Conservation (phyloP, 179 eudicot genomes). For the Heliamphora pulchella region DNA sequence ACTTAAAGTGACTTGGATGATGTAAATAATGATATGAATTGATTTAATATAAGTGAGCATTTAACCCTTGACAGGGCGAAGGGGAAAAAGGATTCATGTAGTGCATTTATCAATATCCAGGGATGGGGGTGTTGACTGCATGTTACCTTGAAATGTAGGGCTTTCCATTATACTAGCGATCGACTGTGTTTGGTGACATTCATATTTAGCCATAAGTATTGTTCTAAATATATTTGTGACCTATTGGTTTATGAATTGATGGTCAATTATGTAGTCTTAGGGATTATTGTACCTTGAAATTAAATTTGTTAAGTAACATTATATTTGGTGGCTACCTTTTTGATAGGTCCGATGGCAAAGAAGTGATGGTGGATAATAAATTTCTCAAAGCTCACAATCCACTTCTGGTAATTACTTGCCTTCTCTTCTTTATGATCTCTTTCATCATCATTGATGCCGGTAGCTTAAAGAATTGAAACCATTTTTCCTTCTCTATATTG, state of each 20-base stretch:
- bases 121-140: background rate
- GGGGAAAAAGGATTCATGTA: background rate
- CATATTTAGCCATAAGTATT: background rate
- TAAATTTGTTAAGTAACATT: background rate
- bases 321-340: conserved; percentile 12
- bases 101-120: conserved; percentile 8
- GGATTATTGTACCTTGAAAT: background rate
- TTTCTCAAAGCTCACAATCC: conserved; percentile 84
- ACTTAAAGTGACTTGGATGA: too few relatives aligned
- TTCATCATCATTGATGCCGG: background rate
- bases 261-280: background rate
- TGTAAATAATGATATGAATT: too few relatives aligned
- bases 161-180: background rate
- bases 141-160: background rate
- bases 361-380: conserved; percentile 79
- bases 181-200: background rate
- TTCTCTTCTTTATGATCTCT: conserved; percentile 5
- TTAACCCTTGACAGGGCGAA: too few relatives aligned
- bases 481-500: background rate
- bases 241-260: background rate
- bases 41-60: too few relatives aligned
- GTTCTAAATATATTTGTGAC: background rate
- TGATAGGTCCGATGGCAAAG: conserved; percentile 82
- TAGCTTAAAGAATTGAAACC: too few relatives aligned
- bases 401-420: conserved; percentile 47